Percentiles rank a stretch among this genome's conserved stretches.
Evolutionary conservation across 1,284 basidiomycete genomes (phyloP).

Genomic region (Pseudozyma flocculosa): DNA sequence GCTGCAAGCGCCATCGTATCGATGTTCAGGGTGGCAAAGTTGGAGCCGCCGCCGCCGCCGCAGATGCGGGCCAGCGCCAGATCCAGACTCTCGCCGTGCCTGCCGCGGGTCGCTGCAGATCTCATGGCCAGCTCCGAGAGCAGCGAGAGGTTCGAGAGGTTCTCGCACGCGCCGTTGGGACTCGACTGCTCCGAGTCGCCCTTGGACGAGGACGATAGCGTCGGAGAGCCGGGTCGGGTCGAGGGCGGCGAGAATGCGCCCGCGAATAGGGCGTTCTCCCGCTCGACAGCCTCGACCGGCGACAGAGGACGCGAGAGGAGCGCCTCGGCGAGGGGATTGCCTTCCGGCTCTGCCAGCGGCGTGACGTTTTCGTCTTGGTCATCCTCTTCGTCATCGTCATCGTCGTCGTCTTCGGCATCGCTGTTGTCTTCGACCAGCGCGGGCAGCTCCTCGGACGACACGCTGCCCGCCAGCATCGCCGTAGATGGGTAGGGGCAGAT

Average conservation of each 20-base stretch:
- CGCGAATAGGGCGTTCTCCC: neutral
- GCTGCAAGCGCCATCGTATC: too few species aligned
- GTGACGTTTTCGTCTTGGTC: slow-evolving; percentile 27
- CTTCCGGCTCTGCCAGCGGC: neutral
- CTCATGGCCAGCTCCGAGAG: neutral
- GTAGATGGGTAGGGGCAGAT: slow-evolving; percentile 25
- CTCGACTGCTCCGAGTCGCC: neutral
- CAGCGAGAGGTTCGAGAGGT: neutral
- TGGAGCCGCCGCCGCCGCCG: neutral
- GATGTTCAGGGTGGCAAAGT: too few species aligned
- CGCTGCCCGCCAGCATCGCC: slow-evolving; percentile 4
- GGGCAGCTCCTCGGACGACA: slow-evolving; percentile 30
- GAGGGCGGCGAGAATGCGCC: neutral
- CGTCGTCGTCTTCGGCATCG: slow-evolving; percentile 29
- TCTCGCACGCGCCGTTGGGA: neutral
- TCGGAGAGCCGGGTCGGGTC: neutral
- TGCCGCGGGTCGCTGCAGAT: neutral
- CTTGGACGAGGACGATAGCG: neutral
- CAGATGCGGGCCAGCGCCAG: neutral
- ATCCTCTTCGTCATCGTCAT: slow-evolving; percentile 30
- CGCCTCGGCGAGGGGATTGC: slow-evolving; percentile 4
- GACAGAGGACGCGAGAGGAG: slow-evolving; percentile 11
- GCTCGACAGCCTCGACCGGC: slow-evolving; percentile 1
- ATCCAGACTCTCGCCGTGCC: neutral
- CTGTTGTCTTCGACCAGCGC: slow-evolving; percentile 35